Base-by-base conservation (phyloP, 1,284 basidiomycete genomes). In the Mycosarcoma maydis region DNA sequence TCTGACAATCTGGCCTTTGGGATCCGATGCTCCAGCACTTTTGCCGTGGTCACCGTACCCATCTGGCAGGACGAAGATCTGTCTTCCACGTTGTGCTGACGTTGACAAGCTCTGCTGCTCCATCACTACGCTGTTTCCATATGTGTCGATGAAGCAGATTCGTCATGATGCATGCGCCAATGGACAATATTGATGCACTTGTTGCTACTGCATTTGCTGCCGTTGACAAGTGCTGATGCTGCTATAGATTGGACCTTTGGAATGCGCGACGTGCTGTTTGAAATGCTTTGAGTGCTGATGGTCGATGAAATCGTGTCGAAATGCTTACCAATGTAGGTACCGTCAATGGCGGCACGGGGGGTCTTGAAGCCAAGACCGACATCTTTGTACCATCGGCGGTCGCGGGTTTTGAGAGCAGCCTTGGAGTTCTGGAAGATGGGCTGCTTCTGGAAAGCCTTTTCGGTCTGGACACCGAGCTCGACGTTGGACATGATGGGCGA, bases 381-480 rank as follows among this genome's bases (percentile, higher is more conserved):
- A 76, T 82, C 81, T 79, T 98, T 98, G 87, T 93, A 97, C 96
- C 96, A 99, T 84, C 96, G 87, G 88, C 90, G 95, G 77, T 93
- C 91, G 87, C 91, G 97, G 78, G 92, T 88, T 90, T 83, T 85
- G 92, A 92, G 91, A 82, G 90, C 90, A 78, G 88, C 86, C 88
- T 98, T 98, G 84, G 92, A 87, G 86, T 96, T 96, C 85, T 96
- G 92, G 89, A 98, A 99, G 84, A 99, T 88, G 83, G 90, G 88
- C 85, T 98, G 95, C 87, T 97, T 78, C 85, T 98, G 95, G 87
- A 97, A 78, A 55, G 78, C 78, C 72, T 76, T 75, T 73, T 79
- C 77, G 61, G 75, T 76, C 69, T 79, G 77, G 49, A 79, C 77
- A 73, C 76, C 74, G 64, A 79, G 77, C 69, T 79, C 77, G 47